Conservation (phyloP, 495 filamentous ascomycete species). For the Penicillium longicatenatum region DNA sequence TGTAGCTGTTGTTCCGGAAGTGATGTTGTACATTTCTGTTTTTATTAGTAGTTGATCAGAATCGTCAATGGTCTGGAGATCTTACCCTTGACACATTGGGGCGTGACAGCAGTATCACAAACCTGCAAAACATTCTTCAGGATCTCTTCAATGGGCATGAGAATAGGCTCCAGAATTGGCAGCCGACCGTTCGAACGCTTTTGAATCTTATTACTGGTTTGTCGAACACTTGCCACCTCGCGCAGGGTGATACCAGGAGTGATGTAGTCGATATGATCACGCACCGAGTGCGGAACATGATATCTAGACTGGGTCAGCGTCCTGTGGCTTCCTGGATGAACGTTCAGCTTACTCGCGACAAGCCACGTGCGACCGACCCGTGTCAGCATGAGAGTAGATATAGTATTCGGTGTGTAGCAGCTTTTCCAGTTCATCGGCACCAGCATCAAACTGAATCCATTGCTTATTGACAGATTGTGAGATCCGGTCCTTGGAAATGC, state of each 20-base stretch:
- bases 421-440: conserved; percentile 52
- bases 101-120: conserved; percentile 35
- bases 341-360: conserved; percentile 38
- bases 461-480: conserved; percentile 49
- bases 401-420: conserved; percentile 62
- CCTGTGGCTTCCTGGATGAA: background rate
- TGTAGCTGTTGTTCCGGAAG: conserved; percentile 34
- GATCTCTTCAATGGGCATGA: conserved; percentile 23
- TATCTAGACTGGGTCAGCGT: conserved; percentile 34
- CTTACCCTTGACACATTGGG: conserved; percentile 34
- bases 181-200: conserved; percentile 23
- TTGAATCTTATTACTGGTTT: background rate
- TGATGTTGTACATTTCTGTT: conserved; percentile 46
- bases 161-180: conserved; percentile 39
- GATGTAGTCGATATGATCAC: conserved; percentile 58
- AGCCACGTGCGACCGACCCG: conserved; percentile 49
- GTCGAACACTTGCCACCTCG: conserved; percentile 21
- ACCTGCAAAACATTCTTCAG: conserved; percentile 17
- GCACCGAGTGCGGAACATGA: conserved; percentile 51
- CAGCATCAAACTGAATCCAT: conserved; percentile 58
- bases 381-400: conserved; percentile 50
- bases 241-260: conserved; percentile 47
- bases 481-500: conserved; percentile 48
- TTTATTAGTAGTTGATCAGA: background rate
- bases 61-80: background rate